Conservation (phyloP, 306 rosid species). For the Quercus wislizeni region DNA sequence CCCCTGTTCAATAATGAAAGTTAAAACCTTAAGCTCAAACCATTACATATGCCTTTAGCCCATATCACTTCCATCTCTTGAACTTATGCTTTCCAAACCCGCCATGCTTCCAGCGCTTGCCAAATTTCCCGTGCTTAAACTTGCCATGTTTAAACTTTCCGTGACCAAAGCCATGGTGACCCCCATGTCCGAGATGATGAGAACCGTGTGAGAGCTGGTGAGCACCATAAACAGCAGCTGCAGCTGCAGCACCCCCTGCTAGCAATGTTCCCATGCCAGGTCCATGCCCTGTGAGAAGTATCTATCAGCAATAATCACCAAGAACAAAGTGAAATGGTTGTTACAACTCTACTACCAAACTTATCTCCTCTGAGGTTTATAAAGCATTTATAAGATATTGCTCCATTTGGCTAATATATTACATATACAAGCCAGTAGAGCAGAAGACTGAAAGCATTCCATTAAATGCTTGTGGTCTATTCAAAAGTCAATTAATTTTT, state of each 20-base stretch:
- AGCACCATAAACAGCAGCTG: conserved; percentile 41
- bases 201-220: conserved; percentile 55
- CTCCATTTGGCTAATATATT: not conserved
- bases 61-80: conserved; percentile 66
- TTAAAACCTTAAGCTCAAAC: not conserved
- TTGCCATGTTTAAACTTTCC: conserved; percentile 67
- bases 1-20: not conserved
- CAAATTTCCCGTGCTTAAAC: conserved; percentile 72
- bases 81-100: conserved; percentile 48
- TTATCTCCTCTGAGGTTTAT: not conserved
- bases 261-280: conserved; percentile 37
- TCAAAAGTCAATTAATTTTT: not conserved
- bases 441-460: not conserved
- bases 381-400: not conserved
- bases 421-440: not conserved
- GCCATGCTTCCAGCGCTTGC: conserved; percentile 62
- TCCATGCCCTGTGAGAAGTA: conserved; percentile 29
- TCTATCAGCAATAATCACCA: not conserved
- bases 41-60: not conserved
- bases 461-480: not conserved
- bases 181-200: conserved; percentile 33
- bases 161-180: conserved; percentile 34
- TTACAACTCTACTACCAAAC: not conserved
- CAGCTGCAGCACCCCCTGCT: conserved; percentile 51
- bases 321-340: not conserved